Base-by-base conservation (phyloP, 2,329 filamentous ascomycete genomes). In the Shiraia bambusicola region DNA sequence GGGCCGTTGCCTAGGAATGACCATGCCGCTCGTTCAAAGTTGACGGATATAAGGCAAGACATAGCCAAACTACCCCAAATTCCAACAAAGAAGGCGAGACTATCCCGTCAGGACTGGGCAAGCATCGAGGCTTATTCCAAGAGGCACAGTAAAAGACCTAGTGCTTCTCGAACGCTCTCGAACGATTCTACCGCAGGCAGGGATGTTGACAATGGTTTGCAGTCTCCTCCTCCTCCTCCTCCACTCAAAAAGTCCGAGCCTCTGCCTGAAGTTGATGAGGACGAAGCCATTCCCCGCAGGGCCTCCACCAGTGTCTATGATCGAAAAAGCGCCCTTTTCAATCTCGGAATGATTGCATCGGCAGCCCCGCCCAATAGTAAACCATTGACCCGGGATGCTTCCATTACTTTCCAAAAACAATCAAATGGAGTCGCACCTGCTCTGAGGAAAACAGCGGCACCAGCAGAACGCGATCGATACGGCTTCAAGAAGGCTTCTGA, bases 401-500 rank as follows among this genome's bases (percentile, higher is more conserved):
- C 29, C 2, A 22, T 33, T 24, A 28, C 40, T 19, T 34, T 28
- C 15, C 32, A 45, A 13, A 36, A 30, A 16, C 25, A 38, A 36
- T 15, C 34, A 36, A 5, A 25, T 3, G 45, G 44, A 10, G 26
- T 42, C 31, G 38, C 46, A 13, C 43, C 55, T 11, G 41, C 41
- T 11, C 33, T 59, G 25, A 49, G 51, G 11, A 59, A 54, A 19
- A 50, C 52, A 12, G 28, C 47, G 14, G 49, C 46, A 9, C 58
- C 64, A 10, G 59, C 70, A 4, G 69, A 72, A 26, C 82, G 90
- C 39, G 91, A 96, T 66, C 81, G 88, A 12, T 95, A 96, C 60
- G 92, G 92, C 3, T 97, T 97, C 73, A 88, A 89, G 53, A 97
- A 96, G 66, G 80, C 82, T 27, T 92, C 84, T 28, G 84, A 91